Evolutionary conservation across 2,329 filamentous ascomycete species (phyloP).

Genomic region (Calonectria pseudoturangicola): DNA sequence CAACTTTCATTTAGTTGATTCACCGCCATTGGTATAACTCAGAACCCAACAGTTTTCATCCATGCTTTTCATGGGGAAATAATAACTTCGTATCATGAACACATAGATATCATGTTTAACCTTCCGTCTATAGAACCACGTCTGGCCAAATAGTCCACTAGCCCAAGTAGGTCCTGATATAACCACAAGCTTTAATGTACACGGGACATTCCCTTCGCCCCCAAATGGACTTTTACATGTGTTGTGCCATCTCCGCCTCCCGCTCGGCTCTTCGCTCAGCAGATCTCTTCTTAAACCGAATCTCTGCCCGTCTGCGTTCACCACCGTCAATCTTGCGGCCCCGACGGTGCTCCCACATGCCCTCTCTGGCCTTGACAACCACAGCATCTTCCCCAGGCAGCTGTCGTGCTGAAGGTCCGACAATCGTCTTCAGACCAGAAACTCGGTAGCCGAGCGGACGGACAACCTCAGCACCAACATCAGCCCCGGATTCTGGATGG

Average conservation of each 20-base stretch:
- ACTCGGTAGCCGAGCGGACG: constrained; percentile 75
- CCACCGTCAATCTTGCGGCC: constrained; percentile 97
- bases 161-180: constrained; percentile 50
- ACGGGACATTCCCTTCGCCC: constrained; percentile 46
- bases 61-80: not conserved
- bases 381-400: constrained; percentile 80
- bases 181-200: constrained; percentile 57
- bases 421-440: constrained; percentile 80
- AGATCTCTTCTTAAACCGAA: constrained; percentile 89
- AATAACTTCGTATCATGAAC: constrained; percentile 9
- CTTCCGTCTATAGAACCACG: constrained; percentile 19
- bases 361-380: constrained; percentile 83
- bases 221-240: constrained; percentile 54
- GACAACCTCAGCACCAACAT: constrained; percentile 44
- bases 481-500: constrained; percentile 60
- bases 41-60: not conserved
- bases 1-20: too few species aligned
- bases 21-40: not conserved
- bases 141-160: constrained; percentile 27
- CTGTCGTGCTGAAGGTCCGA: constrained; percentile 83
- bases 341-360: constrained; percentile 92
- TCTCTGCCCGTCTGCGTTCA: constrained; percentile 90
- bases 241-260: constrained; percentile 62
- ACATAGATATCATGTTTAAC: constrained; percentile 22
- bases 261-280: constrained; percentile 84